Percentiles rank a stretch among this genome's conserved stretches.
phyloP scores from a whole-genome alignment of 352 stramenopile species.

The Phytophthora fragariae region DNA sequence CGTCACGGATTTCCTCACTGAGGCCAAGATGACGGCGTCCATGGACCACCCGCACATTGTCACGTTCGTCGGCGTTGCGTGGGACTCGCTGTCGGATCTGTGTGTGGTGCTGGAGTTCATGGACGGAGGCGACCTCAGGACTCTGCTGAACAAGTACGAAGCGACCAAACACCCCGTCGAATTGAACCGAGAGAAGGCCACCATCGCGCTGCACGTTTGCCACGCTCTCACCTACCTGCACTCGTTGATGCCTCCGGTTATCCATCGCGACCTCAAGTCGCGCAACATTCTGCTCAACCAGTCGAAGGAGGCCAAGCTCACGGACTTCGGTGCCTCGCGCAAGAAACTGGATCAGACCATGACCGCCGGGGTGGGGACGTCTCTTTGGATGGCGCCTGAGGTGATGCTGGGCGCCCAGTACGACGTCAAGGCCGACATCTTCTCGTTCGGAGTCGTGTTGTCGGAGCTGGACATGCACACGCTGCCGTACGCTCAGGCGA shows the following conservation, averaged over 20 bases:
- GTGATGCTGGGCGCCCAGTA: constrained; percentile 22
- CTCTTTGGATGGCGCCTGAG: constrained; percentile 16
- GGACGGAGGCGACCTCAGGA: constrained; percentile 47
- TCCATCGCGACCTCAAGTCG: constrained; percentile 52
- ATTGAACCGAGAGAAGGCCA: constrained; percentile 37
- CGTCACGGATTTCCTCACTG: constrained; percentile 54
- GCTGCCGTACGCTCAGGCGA: constrained; percentile 49
- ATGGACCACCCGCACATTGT: constrained; percentile 65
- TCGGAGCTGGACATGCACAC: constrained; percentile 54
- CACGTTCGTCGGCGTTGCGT: constrained; percentile 54
- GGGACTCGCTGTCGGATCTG: constrained; percentile 56
- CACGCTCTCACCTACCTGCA: constrained; percentile 39
- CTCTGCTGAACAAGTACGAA: constrained; percentile 34
- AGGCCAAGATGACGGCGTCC: constrained; percentile 51
- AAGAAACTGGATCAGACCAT: constrained; percentile 47
- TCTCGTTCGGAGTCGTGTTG: constrained; percentile 38
- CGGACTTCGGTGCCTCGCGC: constrained; percentile 68
- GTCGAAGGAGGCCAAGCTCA: constrained; percentile 62
- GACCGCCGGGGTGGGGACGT: constrained; percentile 17
- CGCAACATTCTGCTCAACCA: constrained; percentile 36
- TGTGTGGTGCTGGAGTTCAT: constrained; percentile 56
- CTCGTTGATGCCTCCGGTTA: constrained; percentile 19
- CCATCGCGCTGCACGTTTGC: constrained; percentile 38
- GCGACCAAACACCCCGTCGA: constrained; percentile 13
- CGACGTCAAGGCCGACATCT: constrained; percentile 19